Percentiles rank a stretch among this genome's conserved stretches.
Evolutionary conservation across 2,329 filamentous ascomycete genomes (phyloP).

Genomic region (Nothomitra cinnamomea): DNA sequence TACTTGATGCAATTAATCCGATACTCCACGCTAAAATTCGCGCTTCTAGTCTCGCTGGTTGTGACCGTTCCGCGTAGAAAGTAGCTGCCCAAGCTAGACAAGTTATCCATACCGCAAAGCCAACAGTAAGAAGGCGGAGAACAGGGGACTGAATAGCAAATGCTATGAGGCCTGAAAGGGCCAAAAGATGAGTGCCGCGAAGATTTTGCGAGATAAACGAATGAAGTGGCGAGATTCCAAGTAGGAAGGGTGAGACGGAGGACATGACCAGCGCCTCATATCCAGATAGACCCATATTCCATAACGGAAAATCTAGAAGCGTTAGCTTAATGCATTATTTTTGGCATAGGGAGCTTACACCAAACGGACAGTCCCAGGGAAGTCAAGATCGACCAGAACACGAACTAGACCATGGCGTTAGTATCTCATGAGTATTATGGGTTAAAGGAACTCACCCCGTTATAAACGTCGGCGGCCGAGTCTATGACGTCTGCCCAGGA

Average conservation of each 20-base stretch:
- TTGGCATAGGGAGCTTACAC: constrained; percentile 46
- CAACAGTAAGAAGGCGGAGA: constrained; percentile 61
- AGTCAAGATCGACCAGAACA: constrained; percentile 92
- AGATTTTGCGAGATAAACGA: constrained; percentile 50
- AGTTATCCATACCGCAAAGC: constrained; percentile 62
- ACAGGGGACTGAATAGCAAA: constrained; percentile 60
- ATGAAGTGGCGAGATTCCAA: constrained; percentile 54
- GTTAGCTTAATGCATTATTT: constrained; percentile 1
- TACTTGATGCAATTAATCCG: constrained; percentile 68
- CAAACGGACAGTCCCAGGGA: constrained; percentile 78
- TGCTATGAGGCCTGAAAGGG: constrained; percentile 60
- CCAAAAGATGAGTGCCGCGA: constrained; percentile 56
- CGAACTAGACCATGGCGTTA: constrained; percentile 42
- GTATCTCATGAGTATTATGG: constrained; percentile 4
- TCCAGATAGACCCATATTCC: constrained; percentile 98
- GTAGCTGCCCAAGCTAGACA: constrained; percentile 74
- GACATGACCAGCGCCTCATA: constrained; percentile 83
- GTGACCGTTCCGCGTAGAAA: constrained; percentile 59
- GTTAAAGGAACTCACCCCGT: constrained; percentile 47
- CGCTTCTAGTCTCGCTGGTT: constrained; percentile 60
- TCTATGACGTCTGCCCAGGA: constrained; percentile 61
- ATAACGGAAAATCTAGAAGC: constrained; percentile 72
- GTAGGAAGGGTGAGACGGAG: constrained; percentile 63
- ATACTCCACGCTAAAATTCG: constrained; percentile 66
- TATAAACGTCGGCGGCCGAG: constrained; percentile 75